A percentile compares a stretch with the other conserved stretches of the same genome.
Conservation (phyloP, 2,329 filamentous ascomycete species). For the Fusarium cicatricum region DNA sequence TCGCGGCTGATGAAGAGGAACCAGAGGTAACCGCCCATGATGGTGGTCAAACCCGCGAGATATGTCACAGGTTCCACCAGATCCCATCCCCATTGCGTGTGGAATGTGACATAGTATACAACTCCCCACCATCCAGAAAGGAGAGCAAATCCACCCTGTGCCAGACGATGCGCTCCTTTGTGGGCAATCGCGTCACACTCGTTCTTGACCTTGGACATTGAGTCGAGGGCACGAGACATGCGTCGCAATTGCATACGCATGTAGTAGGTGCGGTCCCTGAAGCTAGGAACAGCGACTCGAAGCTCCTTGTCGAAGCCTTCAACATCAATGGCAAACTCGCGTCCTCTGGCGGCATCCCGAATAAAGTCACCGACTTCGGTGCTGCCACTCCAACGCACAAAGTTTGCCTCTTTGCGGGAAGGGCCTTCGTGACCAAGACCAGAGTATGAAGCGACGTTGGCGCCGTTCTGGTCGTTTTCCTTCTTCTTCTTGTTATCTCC, state of each 20-base stretch:
- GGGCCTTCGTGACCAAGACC: slow-evolving; percentile 71
- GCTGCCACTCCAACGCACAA: slow-evolving; percentile 87
- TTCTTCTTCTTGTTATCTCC: slow-evolving; percentile 45
- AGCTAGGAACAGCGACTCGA: slow-evolving; percentile 82
- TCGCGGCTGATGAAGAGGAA: slow-evolving; percentile 93
- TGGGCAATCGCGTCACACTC: slow-evolving; percentile 84
- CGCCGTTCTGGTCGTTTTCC: slow-evolving; percentile 38
- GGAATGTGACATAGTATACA: slow-evolving; percentile 77
- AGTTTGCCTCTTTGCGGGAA: slow-evolving; percentile 56
- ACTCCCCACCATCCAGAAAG: slow-evolving; percentile 82
- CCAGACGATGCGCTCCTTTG: slow-evolving; percentile 78
- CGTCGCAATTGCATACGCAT: slow-evolving; percentile 79
- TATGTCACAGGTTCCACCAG: slow-evolving; percentile 92
- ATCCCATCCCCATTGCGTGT: slow-evolving; percentile 86
- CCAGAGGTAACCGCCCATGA: slow-evolving; percentile 93
- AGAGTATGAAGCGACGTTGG: slow-evolving; percentile 73
- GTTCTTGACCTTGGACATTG: slow-evolving; percentile 76
- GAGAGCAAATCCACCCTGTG: slow-evolving; percentile 78
- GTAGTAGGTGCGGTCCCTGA: slow-evolving; percentile 90
- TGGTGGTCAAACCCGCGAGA: slow-evolving; percentile 82
- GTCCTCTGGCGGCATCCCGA: slow-evolving; percentile 82
- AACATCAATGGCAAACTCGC: slow-evolving; percentile 86
- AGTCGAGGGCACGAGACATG: slow-evolving; percentile 72
- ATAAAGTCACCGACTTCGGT: slow-evolving; percentile 97
- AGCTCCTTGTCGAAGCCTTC: slow-evolving; percentile 73